Base-by-base conservation (phyloP, 2,329 filamentous ascomycete species). In the Chaetothyriales sp. region DNA sequence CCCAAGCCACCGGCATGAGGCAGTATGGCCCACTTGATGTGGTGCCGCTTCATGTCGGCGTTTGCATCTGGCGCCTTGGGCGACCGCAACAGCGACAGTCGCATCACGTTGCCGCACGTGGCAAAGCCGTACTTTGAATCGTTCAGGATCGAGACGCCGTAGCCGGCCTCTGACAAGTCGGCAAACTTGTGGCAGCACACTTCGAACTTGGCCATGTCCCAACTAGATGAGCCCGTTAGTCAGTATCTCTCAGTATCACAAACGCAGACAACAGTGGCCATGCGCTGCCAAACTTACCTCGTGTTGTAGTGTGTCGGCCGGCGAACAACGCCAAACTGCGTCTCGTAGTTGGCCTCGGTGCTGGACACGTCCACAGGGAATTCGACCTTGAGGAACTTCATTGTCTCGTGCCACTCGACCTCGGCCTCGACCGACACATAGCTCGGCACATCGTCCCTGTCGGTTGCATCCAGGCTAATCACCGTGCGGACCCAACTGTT, bases 281-380 rank as follows among this genome's bases (percentile, higher is more conserved):
- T 3, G 22, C 22, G 3, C 3, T 3, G n/a, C n/a, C 28, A 10
- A 9, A 64, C 65, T 59, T 77, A 80, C 71, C 74, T 84, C 2
- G 92, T 98, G 70, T 98, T 98, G 76, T 95, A 96, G 70, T 98
- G 92, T 0, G 92, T 98, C 2, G 92, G 90, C 26, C 92, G 79
- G 59, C 80, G 80, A 55, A 92, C 82, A 59, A 95, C 80, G 59
- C 90, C 90, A 63, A 86, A 96, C 62, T 95, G 89, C 6, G 87
- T 94, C 68, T 98, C 92, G 66, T 98, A 98, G 10, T 81, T 86
- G 28, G 92, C 92, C 68, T 95, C 88, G 0, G 84, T 94, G 68
- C 90, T 95, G 59, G 81, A 79, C 56, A 96, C 76, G 61, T 93
- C 83, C 55, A 95, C 89, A 0, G 92, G 90, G 69, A 98, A 98